Evolutionary conservation across 345 rosid genomes (phyloP).

Genomic region (Eucalyptus marginata): DNA sequence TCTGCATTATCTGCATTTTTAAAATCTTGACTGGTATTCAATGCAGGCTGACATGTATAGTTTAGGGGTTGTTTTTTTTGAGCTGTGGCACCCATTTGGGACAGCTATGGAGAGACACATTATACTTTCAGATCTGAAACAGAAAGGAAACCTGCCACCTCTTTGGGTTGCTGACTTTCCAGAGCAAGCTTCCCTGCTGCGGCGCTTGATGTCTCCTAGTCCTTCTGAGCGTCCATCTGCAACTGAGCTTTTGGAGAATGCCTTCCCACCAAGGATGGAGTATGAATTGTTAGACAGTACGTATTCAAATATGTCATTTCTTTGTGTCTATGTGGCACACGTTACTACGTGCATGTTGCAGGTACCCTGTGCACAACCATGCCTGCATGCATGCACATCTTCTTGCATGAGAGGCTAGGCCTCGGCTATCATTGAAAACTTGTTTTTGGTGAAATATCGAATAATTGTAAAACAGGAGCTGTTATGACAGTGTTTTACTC

Average conservation of each 20-base stretch:
- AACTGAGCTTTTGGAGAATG: slow-evolving; percentile 64
- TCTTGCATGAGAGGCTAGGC: not conserved
- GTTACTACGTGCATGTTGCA: not conserved
- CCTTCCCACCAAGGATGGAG: slow-evolving; percentile 92
- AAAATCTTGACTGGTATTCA: not conserved
- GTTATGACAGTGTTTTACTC: not conserved
- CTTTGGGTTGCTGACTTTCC: slow-evolving; percentile 76
- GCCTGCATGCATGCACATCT: not conserved
- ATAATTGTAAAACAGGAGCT: not conserved
- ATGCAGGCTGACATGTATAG: slow-evolving; percentile 96
- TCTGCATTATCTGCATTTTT: not conserved
- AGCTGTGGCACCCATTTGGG: slow-evolving; percentile 92
- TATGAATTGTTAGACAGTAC: slow-evolving; percentile 75
- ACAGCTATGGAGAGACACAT: slow-evolving; percentile 90
- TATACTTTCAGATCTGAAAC: slow-evolving; percentile 70
- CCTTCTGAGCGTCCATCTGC: slow-evolving; percentile 99
- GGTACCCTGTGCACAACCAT: not conserved
- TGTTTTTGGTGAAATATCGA: not conserved
- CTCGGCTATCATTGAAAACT: not conserved
- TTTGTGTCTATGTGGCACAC: not conserved
- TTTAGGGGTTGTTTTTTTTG: slow-evolving; percentile 88
- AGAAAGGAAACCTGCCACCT: slow-evolving; percentile 75
- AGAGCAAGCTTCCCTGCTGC: slow-evolving; percentile 76
- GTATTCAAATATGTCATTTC: slow-evolving; percentile 3
- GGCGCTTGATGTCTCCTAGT: slow-evolving; percentile 71